A percentile compares a stretch with the other conserved stretches of the same genome.
Evolutionary conservation across 108 stramenopile genomes (phyloP).

Genomic region (Fragilaria crotonensis): DNA sequence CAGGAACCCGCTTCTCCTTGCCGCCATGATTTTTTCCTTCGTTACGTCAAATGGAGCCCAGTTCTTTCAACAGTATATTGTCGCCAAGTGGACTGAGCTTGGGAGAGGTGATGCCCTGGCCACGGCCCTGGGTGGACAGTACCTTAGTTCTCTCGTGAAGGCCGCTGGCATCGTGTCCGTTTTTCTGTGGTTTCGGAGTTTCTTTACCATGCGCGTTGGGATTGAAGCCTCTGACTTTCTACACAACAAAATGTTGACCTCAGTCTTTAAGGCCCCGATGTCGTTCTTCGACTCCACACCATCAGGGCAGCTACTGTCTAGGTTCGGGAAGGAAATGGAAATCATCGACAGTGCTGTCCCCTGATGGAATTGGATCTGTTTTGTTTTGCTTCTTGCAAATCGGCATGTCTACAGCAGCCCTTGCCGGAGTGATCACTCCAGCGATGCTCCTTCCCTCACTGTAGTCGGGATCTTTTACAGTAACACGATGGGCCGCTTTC

Average conservation of each 20-base stretch:
- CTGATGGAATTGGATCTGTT: conserved; percentile 55
- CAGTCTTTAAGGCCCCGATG: conserved; percentile 85
- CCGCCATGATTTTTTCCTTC: conserved; percentile 47
- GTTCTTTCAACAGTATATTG: conserved; percentile 74
- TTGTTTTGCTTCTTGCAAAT: conserved; percentile 72
- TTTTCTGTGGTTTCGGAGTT: conserved; percentile 61
- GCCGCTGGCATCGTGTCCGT: conserved; percentile 66
- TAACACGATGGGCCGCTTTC: conserved; percentile 49
- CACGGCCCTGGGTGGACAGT: conserved; percentile 40
- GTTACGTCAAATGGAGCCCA: conserved; percentile 61
- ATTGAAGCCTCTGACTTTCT: conserved; percentile 53
- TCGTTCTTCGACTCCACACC: conserved; percentile 91
- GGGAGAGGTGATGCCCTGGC: conserved; percentile 35
- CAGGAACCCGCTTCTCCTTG: conserved; percentile 54
- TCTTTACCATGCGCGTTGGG: conserved; percentile 60
- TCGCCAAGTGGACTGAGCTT: conserved; percentile 73
- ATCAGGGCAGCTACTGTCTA: conserved; percentile 79
- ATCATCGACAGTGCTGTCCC: conserved; percentile 65
- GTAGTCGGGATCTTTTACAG: conserved; percentile 44
- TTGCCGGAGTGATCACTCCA: conserved; percentile 61
- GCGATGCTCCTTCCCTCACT: conserved; percentile 46
- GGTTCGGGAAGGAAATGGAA: conserved; percentile 87
- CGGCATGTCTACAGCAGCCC: conserved; percentile 37
- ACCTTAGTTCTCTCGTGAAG: conserved; percentile 45
- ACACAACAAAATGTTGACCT: conserved; percentile 59